Evolutionary conservation across 2,329 filamentous ascomycete species (phyloP).

Genomic region (Fusarium globosum): DNA sequence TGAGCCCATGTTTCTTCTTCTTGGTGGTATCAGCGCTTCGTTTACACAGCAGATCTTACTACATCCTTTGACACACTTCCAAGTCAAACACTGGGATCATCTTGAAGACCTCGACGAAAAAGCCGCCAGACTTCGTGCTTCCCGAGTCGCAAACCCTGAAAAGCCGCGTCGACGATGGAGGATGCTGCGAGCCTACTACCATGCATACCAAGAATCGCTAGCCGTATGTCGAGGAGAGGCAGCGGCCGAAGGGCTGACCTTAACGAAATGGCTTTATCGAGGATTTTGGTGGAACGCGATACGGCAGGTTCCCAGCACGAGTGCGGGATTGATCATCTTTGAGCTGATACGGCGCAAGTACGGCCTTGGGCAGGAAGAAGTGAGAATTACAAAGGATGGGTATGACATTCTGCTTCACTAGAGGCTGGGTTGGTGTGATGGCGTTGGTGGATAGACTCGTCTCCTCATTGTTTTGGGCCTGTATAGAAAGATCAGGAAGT

Average conservation of each 20-base stretch:
- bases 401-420: constrained; percentile 74
- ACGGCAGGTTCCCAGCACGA: constrained; percentile 80
- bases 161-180: constrained; percentile 55
- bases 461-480: constrained; percentile 26
- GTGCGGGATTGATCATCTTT: constrained; percentile 81
- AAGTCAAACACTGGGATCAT: constrained; percentile 78
- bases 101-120: constrained; percentile 77
- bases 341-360: constrained; percentile 81
- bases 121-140: constrained; percentile 58
- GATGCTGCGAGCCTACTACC: constrained; percentile 74
- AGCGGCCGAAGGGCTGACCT: constrained; percentile 63
- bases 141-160: constrained; percentile 46
- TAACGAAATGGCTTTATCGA: constrained; percentile 73
- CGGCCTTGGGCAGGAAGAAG: constrained; percentile 69
- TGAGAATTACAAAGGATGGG: constrained; percentile 73
- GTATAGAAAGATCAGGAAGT: background rate
- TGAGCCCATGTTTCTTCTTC: constrained; percentile 76
- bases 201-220: constrained; percentile 76
- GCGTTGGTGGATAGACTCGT: constrained; percentile 30
- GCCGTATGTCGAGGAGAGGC: constrained; percentile 69
- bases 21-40: constrained; percentile 76
- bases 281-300: constrained; percentile 80
- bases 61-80: constrained; percentile 77
- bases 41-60: constrained; percentile 75
- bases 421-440: constrained; percentile 3